Conservation (phyloP, 225 moss, liverwort and hornwort species). For the Takakia lepidozioides region DNA sequence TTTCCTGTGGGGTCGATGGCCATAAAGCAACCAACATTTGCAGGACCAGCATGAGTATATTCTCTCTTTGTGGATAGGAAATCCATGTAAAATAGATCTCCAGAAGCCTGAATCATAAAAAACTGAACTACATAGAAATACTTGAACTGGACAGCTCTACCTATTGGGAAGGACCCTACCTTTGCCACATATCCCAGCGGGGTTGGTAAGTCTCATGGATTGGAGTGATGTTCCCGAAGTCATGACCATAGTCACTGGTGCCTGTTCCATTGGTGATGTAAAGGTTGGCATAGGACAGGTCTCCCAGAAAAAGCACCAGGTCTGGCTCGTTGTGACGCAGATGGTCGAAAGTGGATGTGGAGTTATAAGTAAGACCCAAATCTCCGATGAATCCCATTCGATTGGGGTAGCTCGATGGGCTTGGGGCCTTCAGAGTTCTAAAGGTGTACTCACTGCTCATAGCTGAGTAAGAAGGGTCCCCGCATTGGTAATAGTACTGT, state of each 20-base stretch:
- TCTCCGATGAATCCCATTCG: constrained; percentile 79
- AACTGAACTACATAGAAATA: no score
- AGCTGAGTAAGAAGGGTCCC: constrained; percentile 59
- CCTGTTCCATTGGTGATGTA: constrained; percentile 92
- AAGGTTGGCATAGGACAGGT: constrained; percentile 79
- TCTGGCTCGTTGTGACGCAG: constrained; percentile 59
- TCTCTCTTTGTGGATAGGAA: no score
- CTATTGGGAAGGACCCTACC: no score
- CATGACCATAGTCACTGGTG: constrained; percentile 29
- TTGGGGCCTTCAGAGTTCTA: constrained; percentile 60
- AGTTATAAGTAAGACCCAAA: constrained; percentile 84
- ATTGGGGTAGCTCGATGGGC: constrained; percentile 55
- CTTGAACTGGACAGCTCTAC: no score
- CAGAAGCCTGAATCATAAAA: no score
- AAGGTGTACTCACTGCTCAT: constrained; percentile 74
- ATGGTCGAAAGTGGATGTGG: constrained; percentile 86
- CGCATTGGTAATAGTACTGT: constrained; percentile 73
- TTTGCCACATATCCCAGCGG: constrained; percentile 95
- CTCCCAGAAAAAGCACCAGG: constrained; percentile 76
- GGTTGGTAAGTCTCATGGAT: constrained; percentile 95
- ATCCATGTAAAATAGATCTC: no score
- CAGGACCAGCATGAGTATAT: no score
- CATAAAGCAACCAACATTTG: no score
- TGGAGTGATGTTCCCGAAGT: constrained; percentile 65
- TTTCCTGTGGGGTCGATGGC: no score